Evolutionary conservation across 805 yeast species (phyloP).

Genomic region (Monosporozyma yasuniensis): DNA sequence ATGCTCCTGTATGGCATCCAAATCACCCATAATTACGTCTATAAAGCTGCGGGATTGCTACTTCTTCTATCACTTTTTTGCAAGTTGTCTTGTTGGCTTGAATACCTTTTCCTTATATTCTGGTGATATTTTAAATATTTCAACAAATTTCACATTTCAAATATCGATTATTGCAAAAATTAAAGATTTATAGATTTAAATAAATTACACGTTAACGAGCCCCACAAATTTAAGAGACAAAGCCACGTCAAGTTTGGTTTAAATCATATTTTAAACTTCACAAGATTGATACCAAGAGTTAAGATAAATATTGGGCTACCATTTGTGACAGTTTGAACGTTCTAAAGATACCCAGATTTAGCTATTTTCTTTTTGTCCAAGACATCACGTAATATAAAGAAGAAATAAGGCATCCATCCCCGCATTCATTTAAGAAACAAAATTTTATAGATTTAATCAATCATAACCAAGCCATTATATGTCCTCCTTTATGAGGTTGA

Average conservation of each 20-base stretch:
- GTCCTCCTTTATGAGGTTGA: neutral
- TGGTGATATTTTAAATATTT: neutral
- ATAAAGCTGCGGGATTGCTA: neutral
- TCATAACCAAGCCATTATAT: neutral
- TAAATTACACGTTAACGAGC: neutral
- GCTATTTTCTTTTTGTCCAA: no score
- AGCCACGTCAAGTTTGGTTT: neutral
- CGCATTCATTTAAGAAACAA: neutral
- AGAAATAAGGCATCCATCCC: neutral
- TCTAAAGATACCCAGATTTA: no score
- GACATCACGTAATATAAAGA: neutral
- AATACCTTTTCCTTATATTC: no score
- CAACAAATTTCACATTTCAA: neutral
- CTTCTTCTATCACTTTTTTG: neutral
- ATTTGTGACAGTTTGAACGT: no score
- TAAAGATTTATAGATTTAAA: neutral
- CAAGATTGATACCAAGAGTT: neutral
- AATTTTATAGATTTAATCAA: neutral
- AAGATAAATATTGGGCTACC: neutral
- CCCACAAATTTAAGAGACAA: neutral
- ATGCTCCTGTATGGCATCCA: conserved; percentile 70
- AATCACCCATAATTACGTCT: neutral
- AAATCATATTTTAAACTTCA: neutral
- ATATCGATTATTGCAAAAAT: neutral
- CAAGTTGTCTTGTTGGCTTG: neutral